Evolutionary conservation across 2,329 filamentous ascomycete species (phyloP), one percentile per base, ranked within the genome.

Genomic region (Colletotrichum theobromicola): DNA sequence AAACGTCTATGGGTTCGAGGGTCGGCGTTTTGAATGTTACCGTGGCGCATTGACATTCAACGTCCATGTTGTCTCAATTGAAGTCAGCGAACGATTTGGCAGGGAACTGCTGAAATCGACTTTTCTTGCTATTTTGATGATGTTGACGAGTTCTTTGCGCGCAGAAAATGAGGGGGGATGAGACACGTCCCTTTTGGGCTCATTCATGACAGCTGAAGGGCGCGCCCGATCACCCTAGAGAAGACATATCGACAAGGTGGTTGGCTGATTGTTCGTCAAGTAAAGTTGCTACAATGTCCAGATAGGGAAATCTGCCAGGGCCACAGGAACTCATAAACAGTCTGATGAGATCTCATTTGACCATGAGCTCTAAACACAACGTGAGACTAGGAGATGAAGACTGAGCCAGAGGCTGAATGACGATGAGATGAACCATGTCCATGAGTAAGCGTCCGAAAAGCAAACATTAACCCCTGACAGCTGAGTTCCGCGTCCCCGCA

Each of bases 31-130:
- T 79, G 76, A 87, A 83, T 18, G 79, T 71, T 35, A 87, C 76
- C n/a, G 78, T 69, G 66, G 82, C 83, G 79, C 86, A 87, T 68
- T 87, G 86, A 73, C 86, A 87, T 57, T 69, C 61, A 35, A 83
- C 72, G n/a, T 77, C 18, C 76, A 77, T 77, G 15, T 32, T 32
- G 15, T 5, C 13, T 0, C 76, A 35, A 75, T 77, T 37, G 78
- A 77, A 42, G 80, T 79, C 55, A 70, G 15, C n/a, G 15, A 34
- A 21, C 5, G 2, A 1, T 10, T n/a, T 13, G 60, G 32, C 21
- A 15, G n/a, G 12, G 30, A 70, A 58, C 28, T 72, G 53, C 21
- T 46, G 10, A 21, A 35, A 34, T 34, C 7, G 24, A 32, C 7
- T 32, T 21, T n/a, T 15, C 58, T 18, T 26, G 42, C 8, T 12